Conservation (phyloP, 1,139 yeast genomes). For the Geotrichum carabidarum region DNA sequence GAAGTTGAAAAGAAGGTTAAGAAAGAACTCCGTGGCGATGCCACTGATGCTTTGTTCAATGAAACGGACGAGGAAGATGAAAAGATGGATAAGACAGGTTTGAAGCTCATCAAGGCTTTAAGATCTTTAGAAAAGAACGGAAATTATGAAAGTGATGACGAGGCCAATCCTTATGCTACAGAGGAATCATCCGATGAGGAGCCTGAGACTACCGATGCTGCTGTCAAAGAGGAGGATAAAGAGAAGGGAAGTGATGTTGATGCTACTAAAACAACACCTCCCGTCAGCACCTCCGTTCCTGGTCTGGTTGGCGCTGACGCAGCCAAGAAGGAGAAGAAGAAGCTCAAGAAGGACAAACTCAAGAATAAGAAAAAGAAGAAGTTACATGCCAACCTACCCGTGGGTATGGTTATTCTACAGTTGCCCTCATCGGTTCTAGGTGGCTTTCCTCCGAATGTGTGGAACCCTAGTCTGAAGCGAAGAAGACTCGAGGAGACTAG, state of each 20-base stretch:
- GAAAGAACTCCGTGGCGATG: conserved; percentile 63
- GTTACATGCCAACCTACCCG: conserved; percentile 39
- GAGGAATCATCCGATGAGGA: conserved; percentile 43
- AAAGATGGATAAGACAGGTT: conserved; percentile 88
- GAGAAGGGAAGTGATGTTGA: conserved; percentile 17
- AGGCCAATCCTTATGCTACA: conserved; percentile 73
- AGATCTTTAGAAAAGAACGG: conserved; percentile 84
- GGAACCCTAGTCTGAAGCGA: conserved; percentile 64
- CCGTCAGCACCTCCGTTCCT: conserved; percentile 16
- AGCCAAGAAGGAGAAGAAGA: conserved; percentile 17
- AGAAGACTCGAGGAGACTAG: conserved; percentile 38
- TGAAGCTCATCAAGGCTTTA: conserved; percentile 74
- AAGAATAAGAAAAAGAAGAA: conserved; percentile 32
- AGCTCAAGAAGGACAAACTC: conserved; percentile 25
- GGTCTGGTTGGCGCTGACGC: conserved; percentile 5
- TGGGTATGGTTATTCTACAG: conserved; percentile 63
- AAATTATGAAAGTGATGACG: conserved; percentile 85
- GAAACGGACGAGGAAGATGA: conserved; percentile 59
- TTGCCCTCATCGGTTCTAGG: conserved; percentile 57
- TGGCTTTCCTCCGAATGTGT: conserved; percentile 74
- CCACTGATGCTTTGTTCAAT: conserved; percentile 43
- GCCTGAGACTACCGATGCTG: conserved; percentile 21
- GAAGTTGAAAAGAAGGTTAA: conserved; percentile 84
- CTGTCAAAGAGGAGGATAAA: conserved; percentile 22
- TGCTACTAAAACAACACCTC: not conserved